Conservation (phyloP, 768 basidiomycete genomes). For the Paxillus ammoniavirescens region DNA sequence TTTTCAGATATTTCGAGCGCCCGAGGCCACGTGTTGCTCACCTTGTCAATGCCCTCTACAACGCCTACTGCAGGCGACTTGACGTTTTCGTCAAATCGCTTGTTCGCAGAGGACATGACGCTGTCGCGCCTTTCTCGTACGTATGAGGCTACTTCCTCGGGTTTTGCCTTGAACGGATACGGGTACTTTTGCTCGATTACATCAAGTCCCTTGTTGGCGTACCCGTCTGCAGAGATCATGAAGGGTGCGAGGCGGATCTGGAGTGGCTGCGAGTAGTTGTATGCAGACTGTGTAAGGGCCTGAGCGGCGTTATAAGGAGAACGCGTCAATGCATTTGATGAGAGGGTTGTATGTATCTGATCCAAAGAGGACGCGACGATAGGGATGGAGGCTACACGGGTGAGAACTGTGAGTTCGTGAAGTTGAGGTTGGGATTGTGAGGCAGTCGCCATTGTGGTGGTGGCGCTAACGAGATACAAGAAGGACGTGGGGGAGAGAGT, state of each 20-base stretch:
- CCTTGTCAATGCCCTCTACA: conserved; percentile 72
- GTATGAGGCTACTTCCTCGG: conserved; percentile 65
- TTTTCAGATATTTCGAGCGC: conserved; percentile 11
- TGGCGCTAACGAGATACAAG: not conserved
- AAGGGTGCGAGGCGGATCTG: conserved; percentile 65
- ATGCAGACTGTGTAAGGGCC: conserved; percentile 54
- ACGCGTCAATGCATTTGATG: conserved; percentile 58
- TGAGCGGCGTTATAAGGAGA: conserved; percentile 67
- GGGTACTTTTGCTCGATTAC: conserved; percentile 71
- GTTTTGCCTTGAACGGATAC: conserved; percentile 70
- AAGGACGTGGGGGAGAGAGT: conserved; percentile 2
- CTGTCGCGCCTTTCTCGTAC: conserved; percentile 57
- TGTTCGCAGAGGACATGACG: conserved; percentile 53
- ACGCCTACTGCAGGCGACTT: conserved; percentile 60
- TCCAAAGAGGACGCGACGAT: conserved; percentile 63
- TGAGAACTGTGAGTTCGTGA: conserved; percentile 61
- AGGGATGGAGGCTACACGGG: conserved; percentile 71
- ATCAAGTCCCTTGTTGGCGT: conserved; percentile 74
- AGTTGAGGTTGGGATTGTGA: conserved; percentile 22
- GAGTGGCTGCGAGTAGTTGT: conserved; percentile 62
- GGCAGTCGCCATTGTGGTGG: conserved; percentile 35
- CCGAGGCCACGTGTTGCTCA: conserved; percentile 33
- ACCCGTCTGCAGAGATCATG: conserved; percentile 59
- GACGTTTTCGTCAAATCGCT: conserved; percentile 65
- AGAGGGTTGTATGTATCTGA: conserved; percentile 58